A percentile compares a stretch with the other conserved stretches of the same genome.
These are phyloP conservation scores for Colletotrichum sp. DNA, from an alignment of 2,329 filamentous ascomycete genomes.

Conservation along the genomic window DNA sequence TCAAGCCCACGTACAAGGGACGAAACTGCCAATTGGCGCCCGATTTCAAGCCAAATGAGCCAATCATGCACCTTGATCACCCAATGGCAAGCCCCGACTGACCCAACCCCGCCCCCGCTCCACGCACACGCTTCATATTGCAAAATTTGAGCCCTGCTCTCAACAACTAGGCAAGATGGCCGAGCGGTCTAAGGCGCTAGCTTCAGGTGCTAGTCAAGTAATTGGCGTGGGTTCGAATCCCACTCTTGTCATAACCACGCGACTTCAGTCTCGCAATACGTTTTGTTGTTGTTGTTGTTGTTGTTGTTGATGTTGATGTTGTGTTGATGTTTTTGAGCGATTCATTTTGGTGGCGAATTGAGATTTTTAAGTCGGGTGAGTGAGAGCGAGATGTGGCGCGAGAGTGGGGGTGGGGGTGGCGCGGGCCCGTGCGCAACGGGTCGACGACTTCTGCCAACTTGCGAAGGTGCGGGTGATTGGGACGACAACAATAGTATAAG, in stretches of 20 bases:
- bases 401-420: not conserved
- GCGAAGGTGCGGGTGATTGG: not conserved
- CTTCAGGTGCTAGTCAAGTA: not conserved
- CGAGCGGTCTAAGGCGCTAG: not conserved
- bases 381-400: not conserved
- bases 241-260: not conserved
- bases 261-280: rapidly evolving
- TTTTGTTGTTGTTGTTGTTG: not conserved
- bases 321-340: not conserved
- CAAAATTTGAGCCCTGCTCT: rapidly evolving
- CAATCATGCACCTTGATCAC: not conserved
- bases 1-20: not conserved
- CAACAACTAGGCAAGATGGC: not conserved
- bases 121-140: not conserved
- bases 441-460: not conserved
- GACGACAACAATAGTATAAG: not conserved
- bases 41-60: not conserved
- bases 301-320: not conserved
- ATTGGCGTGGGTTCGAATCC: not conserved
- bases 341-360: not conserved
- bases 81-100: not conserved
- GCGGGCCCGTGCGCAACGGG: not conserved
- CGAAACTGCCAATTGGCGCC: not conserved
- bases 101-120: not conserved
- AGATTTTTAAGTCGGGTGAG: not conserved